Base-by-base conservation (phyloP, 495 filamentous ascomycete species). In the Hypoxylon subgilvum region DNA sequence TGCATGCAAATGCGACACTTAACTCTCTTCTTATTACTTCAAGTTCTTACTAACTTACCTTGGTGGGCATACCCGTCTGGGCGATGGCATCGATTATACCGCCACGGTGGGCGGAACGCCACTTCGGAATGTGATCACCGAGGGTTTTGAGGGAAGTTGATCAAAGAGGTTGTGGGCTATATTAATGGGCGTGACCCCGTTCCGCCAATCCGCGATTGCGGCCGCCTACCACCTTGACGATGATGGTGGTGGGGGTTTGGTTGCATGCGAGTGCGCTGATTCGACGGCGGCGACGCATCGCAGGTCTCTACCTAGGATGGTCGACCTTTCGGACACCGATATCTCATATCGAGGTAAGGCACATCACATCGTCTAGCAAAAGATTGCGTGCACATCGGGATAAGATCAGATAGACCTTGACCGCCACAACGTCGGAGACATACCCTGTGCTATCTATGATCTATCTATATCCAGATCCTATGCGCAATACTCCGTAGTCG, bases 101-200 rank as follows among this genome's bases (percentile, higher is more conserved):
- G 23, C 39, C 31, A 36, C 30, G 32, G 45, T 48, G 40, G 51
- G 52, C 58, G 36, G 40, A 51, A 46, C 32, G 45, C 46, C 52
- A 52, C 52, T 41, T 56, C 58, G 58, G 58, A 62, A 47, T 62
- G 27, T 55, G 17, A 45, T 38, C 44, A 62, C 58, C 58, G 58
- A 56, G 38, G 12, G 12, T 42, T 44, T 51, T 44, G n/a, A 46
- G 50, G 27, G 47, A 45, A 40, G 39, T 17, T 44, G 22, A 10
- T 23, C 17, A 19, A n/a, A 42, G 23, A 23, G 34, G 16, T 17
- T 22, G n/a, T n/a, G 38, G 21, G 22, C 19, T 51, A 56, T 56
- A 51, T 51, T 46, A 41, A 52, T 52, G 58, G 31, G 36, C 31
- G 21, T 23, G 46, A n/a, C 14, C 18, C 45, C 18, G 28, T 36